A percentile compares a stretch with the other conserved stretches of the same genome.
phyloP scores from a whole-genome alignment of 192 early-diverging fungal genomes.

The Mortierella hygrophila region DNA sequence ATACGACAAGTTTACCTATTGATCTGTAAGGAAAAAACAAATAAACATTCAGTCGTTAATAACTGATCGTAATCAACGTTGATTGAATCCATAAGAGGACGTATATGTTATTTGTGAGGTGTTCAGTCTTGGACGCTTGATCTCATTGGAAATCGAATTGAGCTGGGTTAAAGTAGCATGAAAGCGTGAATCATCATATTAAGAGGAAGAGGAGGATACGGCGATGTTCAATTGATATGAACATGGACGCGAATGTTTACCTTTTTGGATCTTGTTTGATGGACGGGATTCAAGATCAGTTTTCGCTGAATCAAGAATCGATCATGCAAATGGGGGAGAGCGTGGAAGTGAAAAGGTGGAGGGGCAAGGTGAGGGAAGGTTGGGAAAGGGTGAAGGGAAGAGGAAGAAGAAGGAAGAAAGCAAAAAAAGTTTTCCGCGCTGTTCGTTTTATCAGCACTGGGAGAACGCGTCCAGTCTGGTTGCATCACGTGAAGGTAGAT shows the following conservation, averaged over 20 bases:
- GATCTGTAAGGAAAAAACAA: too few relatives aligned
- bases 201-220: not conserved
- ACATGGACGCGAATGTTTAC: not conserved
- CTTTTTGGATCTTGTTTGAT: not conserved
- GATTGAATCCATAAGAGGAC: not conserved
- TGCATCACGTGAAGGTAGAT: not conserved
- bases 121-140: constrained; percentile 35
- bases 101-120: not conserved
- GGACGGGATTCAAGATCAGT: not conserved
- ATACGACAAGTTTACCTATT: too few relatives aligned
- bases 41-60: too few relatives aligned
- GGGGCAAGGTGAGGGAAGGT: not conserved
- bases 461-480: not conserved
- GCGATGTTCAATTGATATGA: not conserved
- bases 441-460: not conserved
- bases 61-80: too few relatives aligned
- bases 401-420: constrained; percentile 6
- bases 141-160: constrained; percentile 53
- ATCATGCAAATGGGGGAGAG: not conserved
- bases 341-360: not conserved
- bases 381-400: not conserved
- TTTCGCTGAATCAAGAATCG: not conserved
- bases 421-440: constrained; percentile 3
- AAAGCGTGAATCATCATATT: constrained; percentile 46
- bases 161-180: constrained; percentile 58